A percentile compares a stretch with the other conserved stretches of the same genome.
Conservation (phyloP, 306 rosid genomes). For the Dryas drummondii region DNA sequence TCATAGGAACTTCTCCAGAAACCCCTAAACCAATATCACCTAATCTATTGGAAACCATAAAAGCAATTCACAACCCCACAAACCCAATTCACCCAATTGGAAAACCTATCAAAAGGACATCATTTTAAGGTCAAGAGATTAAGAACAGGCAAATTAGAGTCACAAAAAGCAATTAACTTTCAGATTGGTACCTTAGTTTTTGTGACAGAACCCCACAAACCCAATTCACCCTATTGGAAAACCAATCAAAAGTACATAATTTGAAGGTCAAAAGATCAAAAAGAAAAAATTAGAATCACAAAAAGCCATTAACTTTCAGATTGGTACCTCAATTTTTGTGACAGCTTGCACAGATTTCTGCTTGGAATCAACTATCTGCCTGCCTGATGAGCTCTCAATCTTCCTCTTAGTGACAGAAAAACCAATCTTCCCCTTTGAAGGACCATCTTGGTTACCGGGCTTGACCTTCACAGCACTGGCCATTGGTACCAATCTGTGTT, state of each 20-base stretch:
- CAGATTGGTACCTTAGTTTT: conserved; percentile 64
- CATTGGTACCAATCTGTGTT: conserved; percentile 33
- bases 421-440: conserved; percentile 54
- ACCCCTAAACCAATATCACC: neutral
- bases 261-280: neutral
- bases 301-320: conserved; percentile 23
- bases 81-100: conserved; percentile 14
- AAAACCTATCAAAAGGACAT: conserved; percentile 8
- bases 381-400: conserved; percentile 50
- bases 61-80: conserved; percentile 8
- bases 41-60: neutral
- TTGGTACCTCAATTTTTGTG: conserved; percentile 65
- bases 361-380: conserved; percentile 48
- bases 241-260: conserved; percentile 19
- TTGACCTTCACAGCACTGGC: conserved; percentile 48
- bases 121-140: neutral
- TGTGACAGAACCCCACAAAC: conserved; percentile 22
- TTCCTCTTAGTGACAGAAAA: conserved; percentile 49
- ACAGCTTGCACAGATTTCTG: conserved; percentile 45
- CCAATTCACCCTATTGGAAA: conserved; percentile 22
- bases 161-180: conserved; percentile 20
- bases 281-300: neutral
- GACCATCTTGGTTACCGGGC: conserved; percentile 49
- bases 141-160: neutral
- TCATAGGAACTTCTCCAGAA: conserved; percentile 12